Evolutionary conservation across 352 stramenopile species (phyloP).

Genomic region (Plasmopara halstedii): DNA sequence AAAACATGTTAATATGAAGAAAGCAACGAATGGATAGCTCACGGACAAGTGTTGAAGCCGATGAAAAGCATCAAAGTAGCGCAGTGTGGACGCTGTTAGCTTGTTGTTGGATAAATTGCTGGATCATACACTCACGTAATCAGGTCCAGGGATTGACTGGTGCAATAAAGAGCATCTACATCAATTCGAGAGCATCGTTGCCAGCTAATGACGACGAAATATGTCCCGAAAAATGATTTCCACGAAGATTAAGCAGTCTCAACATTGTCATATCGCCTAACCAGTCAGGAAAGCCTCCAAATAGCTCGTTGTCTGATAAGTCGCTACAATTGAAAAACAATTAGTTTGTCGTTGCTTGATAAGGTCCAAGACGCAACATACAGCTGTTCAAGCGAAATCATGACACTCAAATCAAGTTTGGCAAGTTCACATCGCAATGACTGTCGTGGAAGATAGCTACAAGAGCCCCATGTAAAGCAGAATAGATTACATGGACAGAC

Average conservation of each 20-base stretch:
- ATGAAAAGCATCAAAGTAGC: conserved; percentile 31
- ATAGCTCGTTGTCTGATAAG: conserved; percentile 44
- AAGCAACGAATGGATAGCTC: too few relatives aligned
- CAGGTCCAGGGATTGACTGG: background rate
- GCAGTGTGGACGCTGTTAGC: conserved; percentile 19
- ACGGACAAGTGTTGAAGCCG: conserved; percentile 34
- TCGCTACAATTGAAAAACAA: conserved; percentile 26
- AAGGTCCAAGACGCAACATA: conserved; percentile 18
- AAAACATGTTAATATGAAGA: too few relatives aligned
- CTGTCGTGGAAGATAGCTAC: conserved; percentile 48
- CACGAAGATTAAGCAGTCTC: conserved; percentile 46
- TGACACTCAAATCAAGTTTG: conserved; percentile 48
- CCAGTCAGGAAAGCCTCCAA: conserved; percentile 49
- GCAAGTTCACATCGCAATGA: conserved; percentile 39
- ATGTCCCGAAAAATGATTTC: conserved; percentile 36
- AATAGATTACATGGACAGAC: background rate
- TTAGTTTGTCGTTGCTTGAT: background rate
- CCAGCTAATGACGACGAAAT: conserved; percentile 45
- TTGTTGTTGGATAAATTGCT: conserved; percentile 38
- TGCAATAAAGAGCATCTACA: conserved; percentile 31
- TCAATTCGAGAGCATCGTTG: conserved; percentile 51
- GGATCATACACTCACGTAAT: background rate
- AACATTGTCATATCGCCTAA: conserved; percentile 55
- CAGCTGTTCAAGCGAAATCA: conserved; percentile 69
- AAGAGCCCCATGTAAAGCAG: background rate